Evolutionary conservation across 805 yeast species (phyloP), one percentile per base, ranked within the genome.

Genomic region (Candida sanyiensis): DNA sequence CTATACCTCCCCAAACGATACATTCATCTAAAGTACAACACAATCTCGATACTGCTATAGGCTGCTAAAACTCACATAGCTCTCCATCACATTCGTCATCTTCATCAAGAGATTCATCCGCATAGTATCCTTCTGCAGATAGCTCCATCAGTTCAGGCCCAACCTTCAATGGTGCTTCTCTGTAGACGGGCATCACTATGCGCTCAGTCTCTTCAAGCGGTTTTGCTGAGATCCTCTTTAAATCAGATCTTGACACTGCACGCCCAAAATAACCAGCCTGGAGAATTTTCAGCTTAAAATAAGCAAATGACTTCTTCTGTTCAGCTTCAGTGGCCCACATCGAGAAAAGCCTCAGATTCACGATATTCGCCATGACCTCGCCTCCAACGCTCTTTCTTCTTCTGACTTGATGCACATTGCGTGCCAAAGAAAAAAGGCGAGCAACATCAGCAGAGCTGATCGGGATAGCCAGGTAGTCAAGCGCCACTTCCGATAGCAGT

Each of bases 341-440:
- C 12, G 19, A 28, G 10, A 28, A 28, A 16, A 28, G 19, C 20
- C 17, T 28, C 19, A 16, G 30, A 16, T 16, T 28, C 30, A 28
- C 17, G 30, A 16, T 28, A 13, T 28, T 7, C 30, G 17, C 30
- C 30, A 16, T 28, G 10, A 28, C 30, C 11, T 28, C 30, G 30
- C 11, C 30, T 13, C 30, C 18, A 28, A 28, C 20, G 30, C 11
- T 28, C 30, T 28, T 28, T 28, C n/a, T 28, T 28, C n/a, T 28
- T 28, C 30, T 28, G 20, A 28, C 30, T 10, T 28, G 30, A 28
- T 28, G 11, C 30, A 16, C 30, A 13, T 28, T 28, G 30, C 30
- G 20, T 28, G 30, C 30, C 30, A 28, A 28, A 28, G 30, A 28
- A 28, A 28, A 28, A 28, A 28, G 30, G 10, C 30, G 20, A 6